Conservation (phyloP, 2,329 filamentous ascomycete genomes). For the Madurella mycetomatis region DNA sequence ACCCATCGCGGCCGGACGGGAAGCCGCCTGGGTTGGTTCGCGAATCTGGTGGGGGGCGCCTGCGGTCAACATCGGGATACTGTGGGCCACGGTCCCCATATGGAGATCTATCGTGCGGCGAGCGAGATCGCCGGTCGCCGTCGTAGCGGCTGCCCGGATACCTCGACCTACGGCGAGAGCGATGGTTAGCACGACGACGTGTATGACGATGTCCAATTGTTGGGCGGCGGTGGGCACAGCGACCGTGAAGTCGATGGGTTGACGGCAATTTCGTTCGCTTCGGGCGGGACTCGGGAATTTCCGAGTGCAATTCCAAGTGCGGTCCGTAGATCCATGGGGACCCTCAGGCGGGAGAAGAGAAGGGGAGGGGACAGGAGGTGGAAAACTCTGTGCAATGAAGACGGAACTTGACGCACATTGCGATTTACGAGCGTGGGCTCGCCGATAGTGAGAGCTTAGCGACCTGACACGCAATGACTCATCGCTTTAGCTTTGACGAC, state of each 20-base stretch:
- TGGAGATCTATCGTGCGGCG: constrained; percentile 65
- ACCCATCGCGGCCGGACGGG: constrained; percentile 53
- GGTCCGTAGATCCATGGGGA: too few relatives aligned
- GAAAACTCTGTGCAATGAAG: neutral
- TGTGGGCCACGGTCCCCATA: constrained; percentile 48
- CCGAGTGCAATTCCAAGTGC: too few relatives aligned
- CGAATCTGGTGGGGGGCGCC: constrained; percentile 59
- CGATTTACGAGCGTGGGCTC: neutral
- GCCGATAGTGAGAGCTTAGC: neutral
- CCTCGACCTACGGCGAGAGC: constrained; percentile 41
- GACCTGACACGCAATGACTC: neutral
- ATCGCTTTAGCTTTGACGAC: neutral
- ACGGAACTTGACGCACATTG: neutral
- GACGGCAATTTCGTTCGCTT: neutral
- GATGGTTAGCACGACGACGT: constrained; percentile 3
- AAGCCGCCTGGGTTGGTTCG: constrained; percentile 57
- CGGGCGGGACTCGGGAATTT: too few relatives aligned
- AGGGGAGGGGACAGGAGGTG: neutral
- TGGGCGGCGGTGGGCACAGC: too few relatives aligned
- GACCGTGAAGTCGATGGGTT: neutral
- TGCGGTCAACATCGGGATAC: constrained; percentile 62
- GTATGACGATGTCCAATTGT: neutral
- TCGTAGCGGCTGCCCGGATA: constrained; percentile 59
- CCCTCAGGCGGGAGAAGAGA: too few relatives aligned
- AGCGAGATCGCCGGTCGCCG: constrained; percentile 59